phyloP scores from a whole-genome alignment of 345 rosid species.

The Excoecaria agallocha region DNA sequence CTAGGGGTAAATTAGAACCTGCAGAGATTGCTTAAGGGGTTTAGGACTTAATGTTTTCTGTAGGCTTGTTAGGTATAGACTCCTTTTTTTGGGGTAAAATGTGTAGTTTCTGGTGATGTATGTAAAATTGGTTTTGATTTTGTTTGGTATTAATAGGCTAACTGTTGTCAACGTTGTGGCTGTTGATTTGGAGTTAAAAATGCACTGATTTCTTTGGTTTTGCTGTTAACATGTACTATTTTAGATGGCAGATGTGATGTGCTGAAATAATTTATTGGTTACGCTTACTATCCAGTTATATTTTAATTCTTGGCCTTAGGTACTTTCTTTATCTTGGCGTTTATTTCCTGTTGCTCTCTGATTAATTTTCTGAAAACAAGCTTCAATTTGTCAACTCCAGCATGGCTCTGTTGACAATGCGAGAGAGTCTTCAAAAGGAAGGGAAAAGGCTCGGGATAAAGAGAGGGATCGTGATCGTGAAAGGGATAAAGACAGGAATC shows the following conservation, averaged over 20 bases:
- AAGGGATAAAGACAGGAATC: conserved; percentile 41
- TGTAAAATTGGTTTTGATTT: background rate
- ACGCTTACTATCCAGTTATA: background rate
- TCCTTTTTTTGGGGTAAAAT: background rate
- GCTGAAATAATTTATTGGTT: background rate
- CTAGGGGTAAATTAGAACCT: background rate
- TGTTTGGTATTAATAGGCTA: background rate
- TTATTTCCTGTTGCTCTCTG: background rate
- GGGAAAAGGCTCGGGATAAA: conserved; percentile 36
- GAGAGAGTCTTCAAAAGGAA: conserved; percentile 53
- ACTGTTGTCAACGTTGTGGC: background rate
- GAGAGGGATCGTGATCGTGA: conserved; percentile 35
- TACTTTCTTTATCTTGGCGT: background rate
- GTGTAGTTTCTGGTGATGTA: background rate
- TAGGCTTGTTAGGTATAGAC: too few species aligned
- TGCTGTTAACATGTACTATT: background rate
- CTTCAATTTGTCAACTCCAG: conserved; percentile 26
- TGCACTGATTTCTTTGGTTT: background rate
- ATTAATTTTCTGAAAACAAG: background rate
- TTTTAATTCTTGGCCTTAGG: background rate
- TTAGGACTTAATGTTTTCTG: background rate
- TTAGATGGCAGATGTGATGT: background rate
- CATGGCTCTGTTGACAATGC: conserved; percentile 57
- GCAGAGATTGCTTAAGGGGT: background rate
- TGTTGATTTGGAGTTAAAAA: background rate